Percentiles rank a stretch among this genome's conserved stretches.
Conservation (phyloP, 345 rosid species). For the Murraya koenigii region DNA sequence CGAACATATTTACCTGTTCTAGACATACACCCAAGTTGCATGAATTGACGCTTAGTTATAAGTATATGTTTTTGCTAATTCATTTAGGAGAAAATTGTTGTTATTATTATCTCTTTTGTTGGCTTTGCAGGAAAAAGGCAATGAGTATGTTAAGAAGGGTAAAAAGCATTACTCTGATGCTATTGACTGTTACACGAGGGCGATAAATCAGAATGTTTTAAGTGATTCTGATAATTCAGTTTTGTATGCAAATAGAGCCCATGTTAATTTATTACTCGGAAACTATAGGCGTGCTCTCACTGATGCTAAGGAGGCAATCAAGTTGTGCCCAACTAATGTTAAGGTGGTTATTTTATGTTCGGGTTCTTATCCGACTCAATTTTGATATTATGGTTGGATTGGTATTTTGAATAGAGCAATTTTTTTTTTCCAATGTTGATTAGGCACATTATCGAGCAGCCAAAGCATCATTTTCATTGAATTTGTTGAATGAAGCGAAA, state of each 20-base stretch:
- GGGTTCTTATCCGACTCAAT: not conserved
- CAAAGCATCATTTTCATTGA: constrained; percentile 67
- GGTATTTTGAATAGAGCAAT: not conserved
- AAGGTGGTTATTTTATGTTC: constrained; percentile 47
- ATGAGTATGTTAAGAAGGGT: constrained; percentile 81
- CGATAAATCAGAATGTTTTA: constrained; percentile 61
- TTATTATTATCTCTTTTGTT: not conserved
- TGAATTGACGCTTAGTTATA: not conserved
- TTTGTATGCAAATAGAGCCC: constrained; percentile 79
- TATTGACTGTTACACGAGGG: constrained; percentile 74
- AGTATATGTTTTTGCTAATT: not conserved
- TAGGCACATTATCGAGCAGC: constrained; percentile 90
- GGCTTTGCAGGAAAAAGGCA: constrained; percentile 72
- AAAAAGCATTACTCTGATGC: constrained; percentile 82
- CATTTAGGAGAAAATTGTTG: not conserved
- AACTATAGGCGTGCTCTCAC: constrained; percentile 73
- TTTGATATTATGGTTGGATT: not conserved
- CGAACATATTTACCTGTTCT: not conserved
- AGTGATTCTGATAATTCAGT: constrained; percentile 60
- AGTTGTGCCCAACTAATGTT: constrained; percentile 46
- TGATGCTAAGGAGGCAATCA: constrained; percentile 77
- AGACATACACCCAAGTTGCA: not conserved
- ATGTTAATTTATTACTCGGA: constrained; percentile 77
- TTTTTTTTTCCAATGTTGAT: not conserved
- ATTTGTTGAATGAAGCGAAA: constrained; percentile 63